phyloP scores from a whole-genome alignment of 2,329 filamentous ascomycete genomes.

The Sordariomycetes sp. region DNA sequence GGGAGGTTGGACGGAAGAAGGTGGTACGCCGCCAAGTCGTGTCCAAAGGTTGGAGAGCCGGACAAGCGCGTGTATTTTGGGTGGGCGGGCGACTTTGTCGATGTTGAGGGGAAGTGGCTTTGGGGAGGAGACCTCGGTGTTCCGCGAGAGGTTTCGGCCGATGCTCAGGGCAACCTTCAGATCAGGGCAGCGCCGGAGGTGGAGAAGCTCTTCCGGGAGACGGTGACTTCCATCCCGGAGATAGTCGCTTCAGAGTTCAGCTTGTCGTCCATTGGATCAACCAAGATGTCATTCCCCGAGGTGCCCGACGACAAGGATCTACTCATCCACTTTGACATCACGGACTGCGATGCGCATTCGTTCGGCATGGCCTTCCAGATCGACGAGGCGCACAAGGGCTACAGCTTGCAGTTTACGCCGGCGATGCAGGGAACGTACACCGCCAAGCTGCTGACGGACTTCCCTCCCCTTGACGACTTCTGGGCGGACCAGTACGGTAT shows the following conservation, averaged over 20 bases:
- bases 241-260: slow-evolving; percentile 8
- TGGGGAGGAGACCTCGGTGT: slow-evolving; percentile 21
- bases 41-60: slow-evolving; percentile 14
- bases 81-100: slow-evolving; percentile 18
- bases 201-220: slow-evolving; percentile 1
- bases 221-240: slow-evolving; percentile 1
- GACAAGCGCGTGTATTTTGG: slow-evolving; percentile 18
- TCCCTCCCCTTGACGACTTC: slow-evolving; percentile 20
- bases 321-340: slow-evolving; percentile 12
- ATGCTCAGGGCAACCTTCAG: slow-evolving; percentile 12
- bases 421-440: slow-evolving; percentile 11
- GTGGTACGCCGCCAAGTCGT: slow-evolving; percentile 22
- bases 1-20: slow-evolving; percentile 19
- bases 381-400: slow-evolving; percentile 13
- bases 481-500: slow-evolving; percentile 22
- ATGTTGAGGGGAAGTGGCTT: slow-evolving; percentile 19
- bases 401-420: slow-evolving; percentile 12
- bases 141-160: slow-evolving; percentile 16
- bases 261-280: slow-evolving; percentile 12
- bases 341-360: slow-evolving; percentile 13
- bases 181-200: slow-evolving; percentile 13
- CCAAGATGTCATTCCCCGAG: slow-evolving; percentile 12
- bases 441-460: slow-evolving; percentile 15
- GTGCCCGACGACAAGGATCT: slow-evolving; percentile 9
- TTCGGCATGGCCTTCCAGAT: slow-evolving; percentile 16